phyloP scores from a whole-genome alignment of 495 filamentous ascomycete genomes.

The Penicillium cinerascens region DNA sequence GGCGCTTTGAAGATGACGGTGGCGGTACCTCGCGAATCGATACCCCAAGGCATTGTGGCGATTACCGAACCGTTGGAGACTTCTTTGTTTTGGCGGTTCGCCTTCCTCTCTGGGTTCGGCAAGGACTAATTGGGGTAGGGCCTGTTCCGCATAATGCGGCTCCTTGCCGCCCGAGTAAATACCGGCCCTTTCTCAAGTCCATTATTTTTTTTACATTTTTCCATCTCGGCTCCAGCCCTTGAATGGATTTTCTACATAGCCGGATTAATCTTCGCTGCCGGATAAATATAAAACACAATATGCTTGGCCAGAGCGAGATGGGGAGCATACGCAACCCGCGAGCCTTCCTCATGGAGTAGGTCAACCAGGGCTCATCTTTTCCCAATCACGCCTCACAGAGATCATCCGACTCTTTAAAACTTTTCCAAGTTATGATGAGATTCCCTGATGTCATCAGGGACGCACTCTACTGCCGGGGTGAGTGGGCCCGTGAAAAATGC shows the following conservation, averaged over 20 bases:
- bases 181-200: neutral
- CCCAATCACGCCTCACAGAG: neutral
- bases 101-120: neutral
- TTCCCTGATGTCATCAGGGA: slow-evolving; percentile 26
- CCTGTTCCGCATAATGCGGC: neutral
- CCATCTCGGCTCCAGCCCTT: neutral
- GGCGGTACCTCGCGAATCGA: too few relatives aligned
- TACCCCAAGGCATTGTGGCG: neutral
- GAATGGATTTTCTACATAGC: too few relatives aligned
- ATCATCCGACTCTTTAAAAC: neutral
- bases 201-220: neutral
- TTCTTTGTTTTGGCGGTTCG: neutral
- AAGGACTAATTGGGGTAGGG: neutral
- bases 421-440: neutral
- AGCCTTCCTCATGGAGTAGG: neutral
- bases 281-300: neutral
- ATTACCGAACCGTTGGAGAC: neutral
- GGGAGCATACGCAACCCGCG: neutral
- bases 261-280: too few relatives aligned
- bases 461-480: slow-evolving; percentile 11
- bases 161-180: neutral
- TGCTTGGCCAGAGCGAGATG: neutral
- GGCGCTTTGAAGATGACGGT: too few relatives aligned
- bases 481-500: slow-evolving; percentile 17
- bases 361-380: neutral